phyloP scores from a whole-genome alignment of 257 asterid species.

The Nicotiana paniculata region DNA sequence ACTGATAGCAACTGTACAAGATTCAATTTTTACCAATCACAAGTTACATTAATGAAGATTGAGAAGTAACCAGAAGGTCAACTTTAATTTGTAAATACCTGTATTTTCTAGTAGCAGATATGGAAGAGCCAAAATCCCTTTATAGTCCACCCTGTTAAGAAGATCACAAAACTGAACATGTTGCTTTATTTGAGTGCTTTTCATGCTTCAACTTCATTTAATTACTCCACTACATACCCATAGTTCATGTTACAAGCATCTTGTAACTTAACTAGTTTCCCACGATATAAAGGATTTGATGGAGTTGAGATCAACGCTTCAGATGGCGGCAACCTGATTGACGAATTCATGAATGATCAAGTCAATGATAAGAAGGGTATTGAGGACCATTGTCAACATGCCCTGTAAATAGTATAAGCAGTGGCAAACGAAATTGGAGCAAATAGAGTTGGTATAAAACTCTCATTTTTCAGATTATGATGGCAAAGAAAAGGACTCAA shows the following conservation, averaged over 20 bases:
- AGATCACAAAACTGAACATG: no score
- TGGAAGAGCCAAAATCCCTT: no score
- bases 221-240: neutral
- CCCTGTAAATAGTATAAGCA: slow-evolving; percentile 51
- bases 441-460: slow-evolving; percentile 60
- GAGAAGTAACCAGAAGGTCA: neutral
- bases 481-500: slow-evolving; percentile 21
- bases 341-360: slow-evolving; percentile 74
- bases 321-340: slow-evolving; percentile 79
- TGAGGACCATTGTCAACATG: slow-evolving; percentile 58
- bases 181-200: no score
- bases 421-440: slow-evolving; percentile 64
- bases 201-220: neutral
- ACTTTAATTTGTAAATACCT: no score
- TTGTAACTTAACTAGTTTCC: neutral
- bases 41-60: neutral
- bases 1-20: neutral
- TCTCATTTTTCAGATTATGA: slow-evolving; percentile 84
- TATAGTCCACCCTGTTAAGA: no score
- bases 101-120: no score
- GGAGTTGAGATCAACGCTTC: slow-evolving; percentile 91
- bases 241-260: neutral
- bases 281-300: slow-evolving; percentile 57
- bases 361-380: slow-evolving; percentile 62
- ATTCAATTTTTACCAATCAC: neutral